These are phyloP conservation scores for Baorangia bicolor DNA, from an alignment of 768 basidiomycete species.

Conservation along the genomic window DNA sequence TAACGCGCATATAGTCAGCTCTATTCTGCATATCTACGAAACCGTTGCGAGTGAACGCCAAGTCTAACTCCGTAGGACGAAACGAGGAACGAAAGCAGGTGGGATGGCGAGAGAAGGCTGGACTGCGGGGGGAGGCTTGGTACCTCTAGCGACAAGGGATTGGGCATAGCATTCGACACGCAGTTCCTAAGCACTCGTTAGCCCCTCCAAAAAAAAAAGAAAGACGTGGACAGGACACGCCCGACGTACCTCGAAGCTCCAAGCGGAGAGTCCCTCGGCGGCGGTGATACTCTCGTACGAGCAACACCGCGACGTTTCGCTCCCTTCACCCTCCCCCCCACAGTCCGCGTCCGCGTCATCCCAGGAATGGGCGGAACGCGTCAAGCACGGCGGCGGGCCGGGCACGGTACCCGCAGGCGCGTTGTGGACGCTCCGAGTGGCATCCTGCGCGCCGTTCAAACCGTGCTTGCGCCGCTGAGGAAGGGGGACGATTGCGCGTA, in stretches of 20 bases:
- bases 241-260: slow-evolving; percentile 32
- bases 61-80: neutral
- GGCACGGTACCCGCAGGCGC: neutral
- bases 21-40: neutral
- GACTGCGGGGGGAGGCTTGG: slow-evolving; percentile 16
- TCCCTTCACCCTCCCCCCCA: neutral
- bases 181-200: slow-evolving; percentile 18
- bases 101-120: slow-evolving; percentile 26
- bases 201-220: neutral
- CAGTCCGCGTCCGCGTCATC: neutral
- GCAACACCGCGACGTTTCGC: slow-evolving; percentile 2
- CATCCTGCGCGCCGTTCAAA: neutral
- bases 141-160: slow-evolving; percentile 25
- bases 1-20: neutral
- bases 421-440: neutral
- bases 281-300: slow-evolving; percentile 31
- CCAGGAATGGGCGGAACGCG: neutral
- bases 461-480: slow-evolving; percentile 15
- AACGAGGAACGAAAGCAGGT: slow-evolving; percentile 27
- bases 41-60: neutral
- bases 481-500: slow-evolving; percentile 24
- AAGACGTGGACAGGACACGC: too few relatives aligned
- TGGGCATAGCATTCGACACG: slow-evolving; percentile 33
- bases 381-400: neutral
- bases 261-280: slow-evolving; percentile 16